Evolutionary conservation across 2,329 filamentous ascomycete species (phyloP), one percentile per base, ranked within the genome.

Genomic region (Berkeleyomyces rouxiae): DNA sequence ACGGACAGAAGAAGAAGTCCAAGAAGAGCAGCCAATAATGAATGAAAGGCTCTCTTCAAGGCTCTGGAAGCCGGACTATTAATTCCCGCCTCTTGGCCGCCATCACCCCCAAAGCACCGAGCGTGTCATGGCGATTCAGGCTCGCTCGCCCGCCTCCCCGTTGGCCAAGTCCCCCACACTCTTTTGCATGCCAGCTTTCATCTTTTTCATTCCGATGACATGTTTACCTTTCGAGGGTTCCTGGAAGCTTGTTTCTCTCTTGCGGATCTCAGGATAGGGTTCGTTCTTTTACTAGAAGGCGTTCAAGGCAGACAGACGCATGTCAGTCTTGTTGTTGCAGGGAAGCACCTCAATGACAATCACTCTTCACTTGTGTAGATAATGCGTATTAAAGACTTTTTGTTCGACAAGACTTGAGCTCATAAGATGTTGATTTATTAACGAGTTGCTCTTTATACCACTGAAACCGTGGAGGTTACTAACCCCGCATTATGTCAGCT

Each of bases 1-100:
- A 72, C 66, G 70, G 74, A 67, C 79, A 80, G 71, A 80, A 80
- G 70, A 83, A 83, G 77, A 90, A 90, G 82, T 84, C 84, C 77
- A 82, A 81, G 75, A 79, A 78, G 60, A 47, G 46, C 57, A 70
- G 65, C 64, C 71, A 74, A 46, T 63, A 65, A 59, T 66, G 64
- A 63, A 63, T 58, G 7, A 39, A 40, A 31, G 47, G 57, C 63
- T 33, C 59, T 40, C 55, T 16, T 55, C 16, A 10, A 57, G 31
- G 16, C 39, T n/a, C 36, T 13, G 40, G 7, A n/a, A 44, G n/a
- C 44, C 11, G 33, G 47, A 31, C 31, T 36, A 33, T 43, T 61
- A 43, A 47, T 51, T 44, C 44, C 7, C 40, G 23, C 7, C 47
- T 2, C 7, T 47, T 42, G 46, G 36, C 37, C 44, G 11, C 51